phyloP scores from a whole-genome alignment of 2,329 filamentous ascomycete species.

The Chaetomium olivaceum region DNA sequence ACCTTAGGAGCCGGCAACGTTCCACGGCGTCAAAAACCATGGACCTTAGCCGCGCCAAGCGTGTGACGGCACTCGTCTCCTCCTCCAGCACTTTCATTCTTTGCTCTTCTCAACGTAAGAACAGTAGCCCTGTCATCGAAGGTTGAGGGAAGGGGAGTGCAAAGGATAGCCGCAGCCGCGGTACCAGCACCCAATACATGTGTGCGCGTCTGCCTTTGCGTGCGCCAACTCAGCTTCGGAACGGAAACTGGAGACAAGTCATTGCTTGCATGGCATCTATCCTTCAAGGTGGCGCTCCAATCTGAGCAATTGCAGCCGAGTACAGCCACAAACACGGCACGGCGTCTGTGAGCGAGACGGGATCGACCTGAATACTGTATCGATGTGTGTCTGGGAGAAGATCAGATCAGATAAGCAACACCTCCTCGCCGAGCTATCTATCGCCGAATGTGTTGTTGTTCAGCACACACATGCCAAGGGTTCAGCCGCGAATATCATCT shows the following conservation, averaged over 20 bases:
- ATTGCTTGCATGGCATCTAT: not conserved
- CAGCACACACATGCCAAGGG: not conserved
- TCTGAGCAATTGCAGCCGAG: not conserved
- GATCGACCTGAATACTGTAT: not conserved
- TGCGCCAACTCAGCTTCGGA: not conserved
- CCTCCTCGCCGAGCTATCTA: not conserved
- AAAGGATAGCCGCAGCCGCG: constrained; percentile 13
- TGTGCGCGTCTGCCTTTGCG: not conserved
- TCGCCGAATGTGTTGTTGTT: not conserved
- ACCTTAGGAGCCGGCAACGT: constrained; percentile 2
- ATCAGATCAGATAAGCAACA: constrained; percentile 3
- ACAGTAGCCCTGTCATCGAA: not conserved
- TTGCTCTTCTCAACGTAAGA: not conserved
- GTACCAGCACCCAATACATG: constrained; percentile 2
- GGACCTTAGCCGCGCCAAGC: constrained; percentile 20
- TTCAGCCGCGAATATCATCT: not conserved
- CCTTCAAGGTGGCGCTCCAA: not conserved
- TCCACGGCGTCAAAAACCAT: constrained; percentile 16
- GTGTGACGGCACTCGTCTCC: constrained; percentile 13
- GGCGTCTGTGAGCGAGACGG: not conserved
- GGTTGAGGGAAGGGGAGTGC: not conserved
- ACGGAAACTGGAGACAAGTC: not conserved
- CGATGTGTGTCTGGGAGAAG: not conserved
- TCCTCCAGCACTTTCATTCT: constrained; percentile 1
- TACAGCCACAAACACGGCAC: not conserved